Base-by-base conservation (phyloP, 768 basidiomycete genomes). In the Podaxis sp. region DNA sequence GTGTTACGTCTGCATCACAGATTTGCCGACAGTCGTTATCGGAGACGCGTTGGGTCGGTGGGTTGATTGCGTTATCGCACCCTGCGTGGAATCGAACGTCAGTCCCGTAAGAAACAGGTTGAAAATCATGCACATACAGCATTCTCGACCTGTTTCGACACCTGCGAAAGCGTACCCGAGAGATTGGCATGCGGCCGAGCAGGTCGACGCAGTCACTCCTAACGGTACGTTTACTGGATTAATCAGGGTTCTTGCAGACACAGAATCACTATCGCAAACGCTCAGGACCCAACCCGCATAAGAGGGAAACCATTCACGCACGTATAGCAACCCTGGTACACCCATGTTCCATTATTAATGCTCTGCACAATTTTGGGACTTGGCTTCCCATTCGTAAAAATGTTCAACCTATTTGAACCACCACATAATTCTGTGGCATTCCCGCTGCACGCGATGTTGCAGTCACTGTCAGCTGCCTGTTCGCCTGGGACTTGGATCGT, bases 241-340 rank as follows among this genome's bases (percentile, higher is more conserved):
- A 17, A 65, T 66, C 2, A 81, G 68, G 0, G 77, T 79, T 51
- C 80, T 74, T 6, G 72, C 71, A 17, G 61, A 39, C 4, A 73
- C 68, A 6, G 66, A 66, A 64, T 81, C 80, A 1, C 80, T 81
- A 60, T 30, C 11, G 46, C 38, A 19, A 42, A 42, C 7, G 2
- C 26, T 42, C 53, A 68, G 53, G 38, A 24, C 24, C 30, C 26
- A 26, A 15, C 17, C 51, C 15, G 3, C 15, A 57, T 52, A 30
- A 22, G 30, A n/a, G 24, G 12, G 24, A 39, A 26, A 42, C 1
- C 17, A 60, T 24, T 30, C 11, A 63, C 82, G 54, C 66, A 85
- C 88, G 78, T 87, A 74, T 82, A 87, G 68, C 88, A 90, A 13
- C 88, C 88, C 33, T 87, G 76, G 12, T 83, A 87, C 1, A 75